Evolutionary conservation across 2,329 filamentous ascomycete genomes (phyloP).

Genomic region (Fusarium musae): DNA sequence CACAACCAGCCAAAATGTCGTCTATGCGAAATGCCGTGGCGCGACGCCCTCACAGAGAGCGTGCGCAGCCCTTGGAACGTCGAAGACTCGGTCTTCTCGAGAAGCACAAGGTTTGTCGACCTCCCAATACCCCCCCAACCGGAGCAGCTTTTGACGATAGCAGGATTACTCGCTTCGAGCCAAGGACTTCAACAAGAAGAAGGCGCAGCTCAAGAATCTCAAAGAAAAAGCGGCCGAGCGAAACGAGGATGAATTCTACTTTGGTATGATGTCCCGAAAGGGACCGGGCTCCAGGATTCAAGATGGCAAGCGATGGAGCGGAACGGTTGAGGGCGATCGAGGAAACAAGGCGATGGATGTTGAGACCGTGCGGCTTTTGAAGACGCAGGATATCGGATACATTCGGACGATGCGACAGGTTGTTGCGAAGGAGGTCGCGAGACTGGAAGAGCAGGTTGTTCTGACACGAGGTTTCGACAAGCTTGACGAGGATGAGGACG

Average conservation of each 20-base stretch:
- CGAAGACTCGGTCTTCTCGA: conserved; percentile 91
- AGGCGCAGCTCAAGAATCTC: conserved; percentile 68
- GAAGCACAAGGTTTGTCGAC: conserved; percentile 80
- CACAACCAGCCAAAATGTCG: conserved; percentile 55
- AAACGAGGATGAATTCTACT: conserved; percentile 80
- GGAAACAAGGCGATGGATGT: conserved; percentile 66
- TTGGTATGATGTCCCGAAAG: conserved; percentile 72
- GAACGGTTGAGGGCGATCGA: conserved; percentile 67
- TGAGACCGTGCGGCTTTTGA: conserved; percentile 70
- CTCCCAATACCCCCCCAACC: conserved; percentile 5
- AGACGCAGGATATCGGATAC: conserved; percentile 76
- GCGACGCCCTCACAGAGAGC: conserved; percentile 88
- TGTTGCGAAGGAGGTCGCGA: conserved; percentile 66
- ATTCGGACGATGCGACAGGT: conserved; percentile 71
- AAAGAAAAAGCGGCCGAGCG: conserved; percentile 71
- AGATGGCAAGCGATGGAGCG: conserved; percentile 63
- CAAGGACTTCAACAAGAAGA: conserved; percentile 74
- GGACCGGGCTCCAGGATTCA: conserved; percentile 63
- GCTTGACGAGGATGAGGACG: conserved; percentile 50
- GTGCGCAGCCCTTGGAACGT: conserved; percentile 86
- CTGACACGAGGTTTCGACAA: conserved; percentile 54
- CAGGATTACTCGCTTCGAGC: conserved; percentile 74
- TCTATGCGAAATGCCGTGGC: conserved; percentile 75
- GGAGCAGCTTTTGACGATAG: conserved; percentile 17
- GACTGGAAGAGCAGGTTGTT: conserved; percentile 65